phyloP scores from a whole-genome alignment of 2,329 filamentous ascomycete species.

The Trichoderma breve region DNA sequence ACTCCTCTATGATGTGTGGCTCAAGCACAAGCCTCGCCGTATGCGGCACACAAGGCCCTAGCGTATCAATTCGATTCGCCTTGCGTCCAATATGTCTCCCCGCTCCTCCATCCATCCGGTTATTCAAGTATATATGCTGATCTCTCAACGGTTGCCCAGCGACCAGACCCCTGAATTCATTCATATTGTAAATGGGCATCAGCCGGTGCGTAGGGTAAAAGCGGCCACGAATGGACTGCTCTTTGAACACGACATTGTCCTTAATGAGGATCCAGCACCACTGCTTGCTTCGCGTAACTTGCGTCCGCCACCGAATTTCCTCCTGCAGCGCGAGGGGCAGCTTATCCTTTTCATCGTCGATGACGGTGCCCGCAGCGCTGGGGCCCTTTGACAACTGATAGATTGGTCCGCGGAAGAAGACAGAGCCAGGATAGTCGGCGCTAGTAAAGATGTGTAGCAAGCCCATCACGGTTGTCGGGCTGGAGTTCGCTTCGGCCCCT shows the following conservation, averaged over 20 bases:
- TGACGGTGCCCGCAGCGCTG: slow-evolving; percentile 27
- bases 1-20: slow-evolving; percentile 37
- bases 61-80: slow-evolving; percentile 41
- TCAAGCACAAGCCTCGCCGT: slow-evolving; percentile 37
- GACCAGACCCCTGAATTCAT: slow-evolving; percentile 38
- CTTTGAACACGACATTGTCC: slow-evolving; percentile 48
- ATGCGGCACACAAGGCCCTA: slow-evolving; percentile 43
- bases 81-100: slow-evolving; percentile 42
- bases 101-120: slow-evolving; percentile 44
- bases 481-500: slow-evolving; percentile 37
- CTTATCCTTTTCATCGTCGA: slow-evolving; percentile 40
- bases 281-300: slow-evolving; percentile 33
- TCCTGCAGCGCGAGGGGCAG: slow-evolving; percentile 43
- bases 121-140: slow-evolving; percentile 52
- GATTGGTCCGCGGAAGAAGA: slow-evolving; percentile 43
- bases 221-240: slow-evolving; percentile 50
- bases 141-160: slow-evolving; percentile 42
- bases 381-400: slow-evolving; percentile 37
- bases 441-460: slow-evolving; percentile 42
- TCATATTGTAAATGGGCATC: slow-evolving; percentile 48
- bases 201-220: slow-evolving; percentile 58
- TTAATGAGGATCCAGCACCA: slow-evolving; percentile 42
- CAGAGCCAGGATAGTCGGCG: slow-evolving; percentile 34
- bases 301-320: slow-evolving; percentile 41
- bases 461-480: slow-evolving; percentile 37